Evolutionary conservation across 2,329 filamentous ascomycete genomes (phyloP).

Genomic region (Hawksworthiomyces lignivorus): DNA sequence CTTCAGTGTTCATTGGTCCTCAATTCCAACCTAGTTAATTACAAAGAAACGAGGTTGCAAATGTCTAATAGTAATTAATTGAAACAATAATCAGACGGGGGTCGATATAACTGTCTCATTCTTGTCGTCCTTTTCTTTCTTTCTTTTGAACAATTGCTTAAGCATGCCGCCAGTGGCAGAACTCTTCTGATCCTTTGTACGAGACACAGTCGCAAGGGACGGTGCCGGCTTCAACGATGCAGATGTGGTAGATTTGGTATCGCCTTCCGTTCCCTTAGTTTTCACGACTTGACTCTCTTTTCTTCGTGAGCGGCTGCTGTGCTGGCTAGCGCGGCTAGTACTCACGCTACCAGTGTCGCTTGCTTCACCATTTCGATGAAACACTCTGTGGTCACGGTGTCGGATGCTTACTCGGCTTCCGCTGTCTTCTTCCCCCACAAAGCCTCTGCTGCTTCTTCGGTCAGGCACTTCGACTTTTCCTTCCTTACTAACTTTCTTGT

Average conservation of each 20-base stretch:
- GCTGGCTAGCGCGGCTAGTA: conserved; percentile 18
- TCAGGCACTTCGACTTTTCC: conserved; percentile 15
- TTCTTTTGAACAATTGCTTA: conserved; percentile 51
- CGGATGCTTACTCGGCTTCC: conserved; percentile 23
- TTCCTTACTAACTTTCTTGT: background rate
- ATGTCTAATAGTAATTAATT: too few relatives aligned
- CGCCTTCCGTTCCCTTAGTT: conserved; percentile 14
- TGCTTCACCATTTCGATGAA: background rate
- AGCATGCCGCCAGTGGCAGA: conserved; percentile 38
- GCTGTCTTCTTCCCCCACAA: conserved; percentile 13
- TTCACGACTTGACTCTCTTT: conserved; percentile 24
- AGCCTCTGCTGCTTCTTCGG: conserved; percentile 23
- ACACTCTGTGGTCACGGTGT: conserved; percentile 26
- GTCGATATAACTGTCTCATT: too few relatives aligned
- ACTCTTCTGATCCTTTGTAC: background rate
- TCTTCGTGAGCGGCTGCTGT: conserved; percentile 22
- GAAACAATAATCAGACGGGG: too few relatives aligned
- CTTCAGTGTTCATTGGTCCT: too few relatives aligned
- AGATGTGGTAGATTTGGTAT: too few relatives aligned
- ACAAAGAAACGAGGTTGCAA: too few relatives aligned
- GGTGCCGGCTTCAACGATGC: too few relatives aligned
- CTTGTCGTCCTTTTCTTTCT: conserved; percentile 39
- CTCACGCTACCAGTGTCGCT: conserved; percentile 14
- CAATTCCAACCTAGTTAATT: too few relatives aligned
- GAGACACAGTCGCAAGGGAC: background rate